These are phyloP conservation scores for Fusarium foetens DNA, from an alignment of 2,329 filamentous ascomycete genomes.

Conservation along the genomic window DNA sequence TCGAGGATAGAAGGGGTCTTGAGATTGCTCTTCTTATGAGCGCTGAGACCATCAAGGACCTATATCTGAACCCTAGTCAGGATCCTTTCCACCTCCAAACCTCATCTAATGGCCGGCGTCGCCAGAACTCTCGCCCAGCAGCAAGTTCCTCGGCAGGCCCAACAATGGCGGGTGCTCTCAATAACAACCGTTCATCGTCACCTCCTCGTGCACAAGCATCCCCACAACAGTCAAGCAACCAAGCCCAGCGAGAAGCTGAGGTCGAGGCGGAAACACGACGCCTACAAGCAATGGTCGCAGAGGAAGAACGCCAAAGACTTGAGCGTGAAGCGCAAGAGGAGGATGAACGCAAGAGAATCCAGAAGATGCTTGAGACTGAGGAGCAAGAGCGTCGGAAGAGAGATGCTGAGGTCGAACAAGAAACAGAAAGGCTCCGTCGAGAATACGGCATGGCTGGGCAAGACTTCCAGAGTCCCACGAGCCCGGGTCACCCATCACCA, in stretches of 20 bases:
- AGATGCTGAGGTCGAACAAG: slow-evolving; percentile 73
- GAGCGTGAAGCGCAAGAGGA: slow-evolving; percentile 67
- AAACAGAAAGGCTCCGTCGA: slow-evolving; percentile 82
- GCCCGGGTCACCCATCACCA: slow-evolving; percentile 43
- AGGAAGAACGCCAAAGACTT: slow-evolving; percentile 62
- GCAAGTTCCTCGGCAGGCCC: slow-evolving; percentile 40
- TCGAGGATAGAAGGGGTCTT: slow-evolving; percentile 93
- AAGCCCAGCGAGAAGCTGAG: slow-evolving; percentile 49
- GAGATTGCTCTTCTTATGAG: slow-evolving; percentile 80
- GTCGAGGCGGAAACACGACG: slow-evolving; percentile 83
- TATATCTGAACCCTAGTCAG: slow-evolving; percentile 71
- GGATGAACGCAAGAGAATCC: slow-evolving; percentile 65
- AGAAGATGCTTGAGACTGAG: slow-evolving; percentile 74
- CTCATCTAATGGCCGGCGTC: slow-evolving; percentile 41
- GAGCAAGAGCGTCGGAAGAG: slow-evolving; percentile 66
- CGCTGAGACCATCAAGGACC: slow-evolving; percentile 71
- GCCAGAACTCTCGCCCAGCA: slow-evolving; percentile 54
- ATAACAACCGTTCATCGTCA: slow-evolving; percentile 41
- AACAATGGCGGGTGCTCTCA: slow-evolving; percentile 54
- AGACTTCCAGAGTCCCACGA: slow-evolving; percentile 42
- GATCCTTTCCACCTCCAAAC: slow-evolving; percentile 81
- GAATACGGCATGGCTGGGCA: slow-evolving; percentile 71
- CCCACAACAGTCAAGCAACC: slow-evolving; percentile 31
- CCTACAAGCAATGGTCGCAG: slow-evolving; percentile 65
- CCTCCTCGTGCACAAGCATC: slow-evolving; percentile 28